Evolutionary conservation across 2,329 filamentous ascomycete genomes (phyloP), one percentile per base, ranked within the genome.

Genomic region (Aspergillus sp.): DNA sequence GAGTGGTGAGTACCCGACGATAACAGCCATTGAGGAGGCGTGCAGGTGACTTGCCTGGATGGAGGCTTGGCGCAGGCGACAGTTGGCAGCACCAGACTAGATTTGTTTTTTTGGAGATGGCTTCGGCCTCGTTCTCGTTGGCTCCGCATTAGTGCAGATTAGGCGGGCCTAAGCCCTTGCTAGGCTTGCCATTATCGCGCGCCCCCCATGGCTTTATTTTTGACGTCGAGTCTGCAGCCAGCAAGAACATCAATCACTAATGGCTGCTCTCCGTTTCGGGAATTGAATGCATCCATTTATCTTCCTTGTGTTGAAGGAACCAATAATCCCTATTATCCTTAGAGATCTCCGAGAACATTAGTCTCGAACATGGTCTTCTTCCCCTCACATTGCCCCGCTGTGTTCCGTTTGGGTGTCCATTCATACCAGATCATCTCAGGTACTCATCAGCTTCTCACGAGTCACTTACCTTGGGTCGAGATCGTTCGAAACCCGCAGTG

Each of bases 141-240:
- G 53, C 53, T 55, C 53, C 39, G 53, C 53, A 47, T 55, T 55
- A 55, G 53, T 55, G 53, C 53, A 55, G 23, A 36, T 45, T 45
- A 55, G 52, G 53, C 30, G 53, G 39, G 39, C 36, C 36, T 32
- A n/a, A 30, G 53, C 41, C 39, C 36, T 45, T 45, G 15, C 53
- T 55, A 41, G 28, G n/a, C 53, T 12, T 43, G 21, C 52, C 38
- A 47, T 47, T 53, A 23, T 53, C 36, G 53, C 45, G 41, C 39
- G 25, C 43, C 38, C 32, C 45, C 43, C 25, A 55, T 55, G 39
- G 38, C 39, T 43, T 30, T 55, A 47, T 30, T 55, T 55, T 43
- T 43, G 41, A 55, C 53, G 25, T 55, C 53, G 23, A 32, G 39
- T 47, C 53, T 55, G 53, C 53, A 47, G 53, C 45, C 53, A 55